Percentiles rank a stretch among this genome's conserved stretches.
Evolutionary conservation across 2,329 filamentous ascomycete species (phyloP).

Genomic region (Aspergillus clavatus): DNA sequence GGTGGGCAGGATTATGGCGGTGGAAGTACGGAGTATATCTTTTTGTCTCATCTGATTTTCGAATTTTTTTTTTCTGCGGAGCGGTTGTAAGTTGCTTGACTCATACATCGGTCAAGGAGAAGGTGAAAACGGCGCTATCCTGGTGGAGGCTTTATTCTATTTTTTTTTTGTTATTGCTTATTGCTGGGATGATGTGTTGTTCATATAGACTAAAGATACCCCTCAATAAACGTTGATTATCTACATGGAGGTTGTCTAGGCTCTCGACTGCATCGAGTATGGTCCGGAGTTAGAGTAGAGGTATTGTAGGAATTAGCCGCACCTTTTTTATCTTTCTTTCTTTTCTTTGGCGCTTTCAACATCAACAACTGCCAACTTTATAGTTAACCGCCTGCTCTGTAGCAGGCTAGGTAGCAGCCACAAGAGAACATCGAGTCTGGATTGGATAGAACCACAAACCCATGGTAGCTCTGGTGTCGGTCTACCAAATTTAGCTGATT

Average conservation of each 20-base stretch:
- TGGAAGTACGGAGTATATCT: no score
- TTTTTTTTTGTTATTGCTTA: background rate
- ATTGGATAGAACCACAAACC: constrained; percentile 12
- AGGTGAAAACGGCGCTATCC: constrained; percentile 10
- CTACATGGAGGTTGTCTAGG: background rate
- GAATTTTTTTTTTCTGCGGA: no score
- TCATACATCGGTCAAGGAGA: background rate
- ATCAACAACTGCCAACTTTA: background rate
- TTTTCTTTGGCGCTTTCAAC: background rate
- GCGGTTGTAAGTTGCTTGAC: background rate
- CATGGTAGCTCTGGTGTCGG: constrained; percentile 8
- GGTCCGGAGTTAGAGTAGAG: no score
- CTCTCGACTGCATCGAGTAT: background rate
- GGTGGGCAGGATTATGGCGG: background rate
- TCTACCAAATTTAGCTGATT: background rate
- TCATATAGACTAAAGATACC: background rate
- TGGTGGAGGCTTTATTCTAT: constrained; percentile 3
- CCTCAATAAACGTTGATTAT: background rate
- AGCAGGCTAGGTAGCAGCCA: no score
- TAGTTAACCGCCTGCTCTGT: no score
- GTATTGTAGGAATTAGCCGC: background rate
- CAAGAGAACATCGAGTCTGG: constrained; percentile 5
- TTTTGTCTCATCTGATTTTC: no score
- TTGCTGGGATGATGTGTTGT: background rate
- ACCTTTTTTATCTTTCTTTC: constrained; percentile 8